These are phyloP conservation scores for Geotrichum citri-aurantii DNA, from an alignment of 1,139 yeast genomes.

Conservation along the genomic window DNA sequence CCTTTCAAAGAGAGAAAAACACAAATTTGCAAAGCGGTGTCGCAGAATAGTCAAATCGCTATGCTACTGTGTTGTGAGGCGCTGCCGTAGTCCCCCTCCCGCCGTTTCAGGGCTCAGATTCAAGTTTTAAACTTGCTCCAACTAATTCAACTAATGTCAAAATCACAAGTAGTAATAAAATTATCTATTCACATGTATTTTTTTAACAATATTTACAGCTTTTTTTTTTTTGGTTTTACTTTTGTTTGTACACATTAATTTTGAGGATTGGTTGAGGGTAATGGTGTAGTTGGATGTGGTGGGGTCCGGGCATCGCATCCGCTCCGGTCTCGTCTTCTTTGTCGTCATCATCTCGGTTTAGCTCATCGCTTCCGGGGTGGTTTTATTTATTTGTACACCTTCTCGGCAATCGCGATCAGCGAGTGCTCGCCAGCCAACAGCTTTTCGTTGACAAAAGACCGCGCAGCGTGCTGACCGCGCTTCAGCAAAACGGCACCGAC, in stretches of 20 bases:
- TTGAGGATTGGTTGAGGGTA: not conserved
- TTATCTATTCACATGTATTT: not conserved
- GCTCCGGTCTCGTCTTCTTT: not conserved
- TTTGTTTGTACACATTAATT: not conserved
- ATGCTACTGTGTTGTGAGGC: not conserved
- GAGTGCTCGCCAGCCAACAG: constrained; percentile 27
- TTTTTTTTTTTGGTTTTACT: not conserved
- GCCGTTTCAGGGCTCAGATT: not conserved
- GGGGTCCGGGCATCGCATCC: not conserved
- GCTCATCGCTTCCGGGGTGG: not conserved
- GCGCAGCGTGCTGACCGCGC: constrained; percentile 49
- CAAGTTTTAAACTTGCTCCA: not conserved
- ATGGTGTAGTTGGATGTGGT: not conserved
- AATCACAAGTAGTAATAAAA: not conserved
- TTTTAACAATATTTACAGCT: not conserved
- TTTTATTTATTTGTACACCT: constrained; percentile 12
- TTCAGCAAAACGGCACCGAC: constrained; percentile 72
- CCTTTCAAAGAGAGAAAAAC: not conserved
- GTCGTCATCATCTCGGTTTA: not conserved
- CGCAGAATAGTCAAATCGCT: not conserved
- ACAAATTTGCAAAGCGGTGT: not conserved
- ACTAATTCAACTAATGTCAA: not conserved
- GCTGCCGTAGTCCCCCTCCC: not conserved
- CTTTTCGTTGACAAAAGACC: constrained; percentile 31
- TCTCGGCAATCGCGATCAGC: constrained; percentile 13